Conservation (phyloP, 495 filamentous ascomycete species). For the Endocarpon pusillum region DNA sequence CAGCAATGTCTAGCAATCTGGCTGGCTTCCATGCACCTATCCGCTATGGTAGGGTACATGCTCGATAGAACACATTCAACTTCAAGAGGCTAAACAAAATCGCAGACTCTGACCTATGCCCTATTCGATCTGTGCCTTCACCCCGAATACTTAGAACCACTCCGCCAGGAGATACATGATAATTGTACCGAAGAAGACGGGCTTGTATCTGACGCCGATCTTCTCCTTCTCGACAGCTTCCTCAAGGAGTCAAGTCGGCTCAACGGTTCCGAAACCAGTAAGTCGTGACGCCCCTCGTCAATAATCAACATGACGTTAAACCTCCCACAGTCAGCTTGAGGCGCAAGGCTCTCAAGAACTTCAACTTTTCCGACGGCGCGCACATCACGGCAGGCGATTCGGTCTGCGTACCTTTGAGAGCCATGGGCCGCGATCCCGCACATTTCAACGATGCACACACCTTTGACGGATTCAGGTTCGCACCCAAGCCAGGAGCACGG, state of each 20-base stretch:
- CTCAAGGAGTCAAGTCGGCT: not conserved
- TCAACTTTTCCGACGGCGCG: not conserved
- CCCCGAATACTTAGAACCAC: not conserved
- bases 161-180: not conserved
- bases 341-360: not conserved
- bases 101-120: not conserved
- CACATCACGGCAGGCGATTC: not conserved
- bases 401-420: conserved; percentile 1
- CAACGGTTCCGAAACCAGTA: not conserved
- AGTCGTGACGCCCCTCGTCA: not conserved
- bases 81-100: conserved; percentile 1
- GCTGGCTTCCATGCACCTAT: too few species aligned
- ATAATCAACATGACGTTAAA: not conserved
- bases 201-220: too few species aligned
- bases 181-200: not conserved
- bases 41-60: too few species aligned
- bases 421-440: not conserved
- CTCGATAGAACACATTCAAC: too few species aligned
- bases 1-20: too few species aligned
- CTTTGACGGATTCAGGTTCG: not conserved
- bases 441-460: not conserved
- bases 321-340: conserved; percentile 1
- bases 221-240: conserved; percentile 1
- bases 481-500: not conserved
- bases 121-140: not conserved